A percentile compares a stretch with the other conserved stretches of the same genome.
Conservation (phyloP, 352 stramenopile species). For the Labyrinthula sp. region DNA sequence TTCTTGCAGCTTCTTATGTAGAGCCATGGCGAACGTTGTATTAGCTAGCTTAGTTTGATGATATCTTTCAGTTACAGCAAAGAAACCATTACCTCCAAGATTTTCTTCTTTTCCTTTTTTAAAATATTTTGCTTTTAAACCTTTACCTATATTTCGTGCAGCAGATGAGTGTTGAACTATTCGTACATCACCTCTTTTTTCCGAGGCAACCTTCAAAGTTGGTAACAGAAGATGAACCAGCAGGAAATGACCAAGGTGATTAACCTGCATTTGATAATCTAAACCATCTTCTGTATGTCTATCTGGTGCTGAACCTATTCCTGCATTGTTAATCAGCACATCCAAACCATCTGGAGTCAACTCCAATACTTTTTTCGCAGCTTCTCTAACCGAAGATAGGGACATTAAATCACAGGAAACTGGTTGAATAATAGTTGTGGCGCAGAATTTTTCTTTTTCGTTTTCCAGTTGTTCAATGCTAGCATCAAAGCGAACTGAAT, state of each 20-base stretch:
- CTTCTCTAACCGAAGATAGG: constrained; percentile 1
- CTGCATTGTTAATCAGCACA: too few species aligned
- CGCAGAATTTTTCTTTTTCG: too few species aligned
- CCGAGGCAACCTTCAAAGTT: constrained; percentile 33
- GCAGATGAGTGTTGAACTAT: constrained; percentile 11
- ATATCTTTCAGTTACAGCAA: constrained; percentile 48
- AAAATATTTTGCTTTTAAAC: constrained; percentile 5
- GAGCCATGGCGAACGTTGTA: constrained; percentile 69
- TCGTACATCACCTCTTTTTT: constrained; percentile 37
- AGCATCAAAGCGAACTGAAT: too few species aligned
- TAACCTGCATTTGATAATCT: constrained; percentile 47
- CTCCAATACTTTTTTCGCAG: too few species aligned
- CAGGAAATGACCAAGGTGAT: constrained; percentile 51
- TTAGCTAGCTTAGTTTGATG: constrained; percentile 72
- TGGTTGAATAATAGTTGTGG: too few species aligned
- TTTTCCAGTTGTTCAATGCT: too few species aligned
- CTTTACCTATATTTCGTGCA: neutral
- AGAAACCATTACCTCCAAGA: constrained; percentile 12
- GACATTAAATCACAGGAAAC: constrained; percentile 5
- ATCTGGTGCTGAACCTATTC: constrained; percentile 38
- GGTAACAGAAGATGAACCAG: constrained; percentile 40
- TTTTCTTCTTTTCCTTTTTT: constrained; percentile 9
- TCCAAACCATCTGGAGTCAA: neutral
- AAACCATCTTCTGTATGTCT: constrained; percentile 39
- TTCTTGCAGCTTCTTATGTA: constrained; percentile 49